phyloP scores from a whole-genome alignment of 2,329 filamentous ascomycete genomes.

The Orbilia ellipsospora region DNA sequence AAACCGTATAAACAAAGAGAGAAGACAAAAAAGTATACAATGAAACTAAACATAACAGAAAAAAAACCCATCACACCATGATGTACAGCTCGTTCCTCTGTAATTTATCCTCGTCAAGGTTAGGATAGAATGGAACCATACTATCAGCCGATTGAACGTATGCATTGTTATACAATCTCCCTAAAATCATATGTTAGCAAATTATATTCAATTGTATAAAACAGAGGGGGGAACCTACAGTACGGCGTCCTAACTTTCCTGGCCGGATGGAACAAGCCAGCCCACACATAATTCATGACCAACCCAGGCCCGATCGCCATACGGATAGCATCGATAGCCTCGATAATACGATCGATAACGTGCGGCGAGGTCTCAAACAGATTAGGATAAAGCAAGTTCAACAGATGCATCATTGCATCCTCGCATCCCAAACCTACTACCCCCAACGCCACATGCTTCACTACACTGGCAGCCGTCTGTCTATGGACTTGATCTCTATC shows the following conservation, averaged over 20 bases:
- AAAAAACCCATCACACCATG: constrained; percentile 71
- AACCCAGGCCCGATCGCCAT: constrained; percentile 92
- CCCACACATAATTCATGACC: constrained; percentile 98
- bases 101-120: constrained; percentile 81
- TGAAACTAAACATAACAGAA: background rate
- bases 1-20: constrained; percentile 16
- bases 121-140: constrained; percentile 96
- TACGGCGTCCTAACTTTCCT: constrained; percentile 94
- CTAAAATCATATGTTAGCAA: constrained; percentile 27
- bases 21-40: background rate
- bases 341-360: constrained; percentile 97
- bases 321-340: constrained; percentile 94
- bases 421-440: constrained; percentile 98
- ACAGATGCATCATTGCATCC: constrained; percentile 96
- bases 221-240: constrained; percentile 68
- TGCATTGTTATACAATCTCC: constrained; percentile 88
- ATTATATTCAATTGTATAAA: background rate
- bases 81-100: constrained; percentile 84
- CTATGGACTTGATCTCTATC: constrained; percentile 98
- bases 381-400: constrained; percentile 96
- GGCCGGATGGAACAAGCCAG: constrained; percentile 94
- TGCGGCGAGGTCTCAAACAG: constrained; percentile 97
- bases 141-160: constrained; percentile 94
- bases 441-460: constrained; percentile 96
- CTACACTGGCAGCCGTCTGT: constrained; percentile 93